These are phyloP conservation scores for Cyberlindnera maritima DNA, from an alignment of 805 yeast species.

Conservation along the genomic window DNA sequence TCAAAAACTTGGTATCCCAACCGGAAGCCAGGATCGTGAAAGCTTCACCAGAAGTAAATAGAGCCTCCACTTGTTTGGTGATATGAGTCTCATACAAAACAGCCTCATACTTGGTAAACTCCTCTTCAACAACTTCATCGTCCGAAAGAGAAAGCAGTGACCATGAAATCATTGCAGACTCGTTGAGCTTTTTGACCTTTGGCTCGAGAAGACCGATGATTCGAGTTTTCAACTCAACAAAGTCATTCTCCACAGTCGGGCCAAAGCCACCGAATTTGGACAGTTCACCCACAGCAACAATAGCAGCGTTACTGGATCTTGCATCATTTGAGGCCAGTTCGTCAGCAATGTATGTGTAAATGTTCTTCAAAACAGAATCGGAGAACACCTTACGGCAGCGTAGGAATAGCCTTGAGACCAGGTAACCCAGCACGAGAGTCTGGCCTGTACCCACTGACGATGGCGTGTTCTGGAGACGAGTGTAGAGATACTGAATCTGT, in stretches of 20 bases:
- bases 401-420: slow-evolving; percentile 42
- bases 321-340: slow-evolving; percentile 13
- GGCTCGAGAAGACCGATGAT: slow-evolving; percentile 33
- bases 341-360: slow-evolving; percentile 2
- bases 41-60: slow-evolving; percentile 85
- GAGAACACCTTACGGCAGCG: slow-evolving; percentile 15
- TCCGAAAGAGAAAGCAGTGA: slow-evolving; percentile 49
- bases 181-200: slow-evolving; percentile 54
- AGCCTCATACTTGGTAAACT: slow-evolving; percentile 29
- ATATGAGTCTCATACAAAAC: slow-evolving; percentile 56
- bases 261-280: slow-evolving; percentile 38
- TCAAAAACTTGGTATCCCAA: slow-evolving; percentile 62
- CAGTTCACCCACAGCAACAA: slow-evolving; percentile 33
- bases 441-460: background rate
- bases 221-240: slow-evolving; percentile 20
- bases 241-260: slow-evolving; percentile 14
- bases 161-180: slow-evolving; percentile 53
- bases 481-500: slow-evolving; percentile 7
- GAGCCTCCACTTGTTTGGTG: slow-evolving; percentile 70
- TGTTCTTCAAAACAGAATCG: background rate
- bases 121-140: slow-evolving; percentile 25
- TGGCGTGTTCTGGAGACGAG: background rate
- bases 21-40: slow-evolving; percentile 69
- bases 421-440: slow-evolving; percentile 37
- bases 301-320: slow-evolving; percentile 17